phyloP scores from a whole-genome alignment of 495 filamentous ascomycete genomes.

The Aspergillus steynii region DNA sequence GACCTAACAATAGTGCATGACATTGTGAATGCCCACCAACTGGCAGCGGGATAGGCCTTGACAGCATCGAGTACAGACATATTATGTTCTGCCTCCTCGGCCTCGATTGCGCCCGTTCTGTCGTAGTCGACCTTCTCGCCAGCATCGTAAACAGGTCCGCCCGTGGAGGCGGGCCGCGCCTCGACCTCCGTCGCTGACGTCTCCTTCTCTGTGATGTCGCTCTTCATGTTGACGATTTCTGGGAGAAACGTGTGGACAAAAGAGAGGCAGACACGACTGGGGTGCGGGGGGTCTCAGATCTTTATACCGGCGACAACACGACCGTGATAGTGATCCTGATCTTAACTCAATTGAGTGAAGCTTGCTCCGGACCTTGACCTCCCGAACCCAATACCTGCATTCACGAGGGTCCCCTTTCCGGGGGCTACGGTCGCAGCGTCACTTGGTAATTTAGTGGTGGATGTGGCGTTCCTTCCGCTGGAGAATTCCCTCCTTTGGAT shows the following conservation, averaged over 20 bases:
- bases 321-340: conserved; percentile 3
- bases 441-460: no score
- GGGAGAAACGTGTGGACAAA: conserved; percentile 28
- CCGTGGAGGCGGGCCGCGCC: conserved; percentile 31
- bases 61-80: conserved; percentile 33
- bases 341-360: conserved; percentile 28
- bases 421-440: no score
- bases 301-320: conserved; percentile 32
- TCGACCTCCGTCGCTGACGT: conserved; percentile 38
- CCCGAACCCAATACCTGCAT: conserved; percentile 7
- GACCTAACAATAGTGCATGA: conserved; percentile 45
- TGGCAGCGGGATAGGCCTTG: conserved; percentile 49
- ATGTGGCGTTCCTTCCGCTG: no score
- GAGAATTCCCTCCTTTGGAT: no score
- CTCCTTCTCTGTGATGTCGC: conserved; percentile 36
- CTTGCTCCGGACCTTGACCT: conserved; percentile 32
- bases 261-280: conserved; percentile 27
- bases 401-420: no score
- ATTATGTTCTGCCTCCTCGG: conserved; percentile 32
- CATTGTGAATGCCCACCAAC: conserved; percentile 46
- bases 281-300: conserved; percentile 24
- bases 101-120: conserved; percentile 41
- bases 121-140: conserved; percentile 47
- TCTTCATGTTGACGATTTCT: conserved; percentile 42
- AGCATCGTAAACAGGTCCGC: conserved; percentile 40